Evolutionary conservation across 225 moss, liverwort and hornwort genomes (phyloP), one percentile per base, ranked within the genome.

Genomic region (Sphagnum tenellum): DNA sequence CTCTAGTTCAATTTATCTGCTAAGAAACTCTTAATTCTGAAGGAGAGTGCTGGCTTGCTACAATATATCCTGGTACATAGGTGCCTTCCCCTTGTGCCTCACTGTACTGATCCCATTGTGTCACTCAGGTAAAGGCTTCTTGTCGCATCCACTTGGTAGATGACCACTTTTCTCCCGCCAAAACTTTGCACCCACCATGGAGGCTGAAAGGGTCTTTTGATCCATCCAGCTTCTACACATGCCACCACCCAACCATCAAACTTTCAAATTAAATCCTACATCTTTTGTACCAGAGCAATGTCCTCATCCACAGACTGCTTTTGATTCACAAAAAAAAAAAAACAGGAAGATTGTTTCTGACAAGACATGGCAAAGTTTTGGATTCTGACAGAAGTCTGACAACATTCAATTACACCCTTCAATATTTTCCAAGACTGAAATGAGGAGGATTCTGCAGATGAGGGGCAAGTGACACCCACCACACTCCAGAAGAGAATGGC

Each of bases 401-500:
- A 47, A 8, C n/a, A 52, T 52, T 52, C 5, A 60, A 14, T 12
- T 45, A 29, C 52, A 52, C 9, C 52, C 52, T 52, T 52, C 7
- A 9, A 52, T 9, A 60, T 60, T 60, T 45, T 4, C 6, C 44
- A 45, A 14, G 44, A 9, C 9, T 60, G 44, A 7, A 14, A 60
- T 45, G 8, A 14, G 14, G 44, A 14, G 59, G n/a, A 50, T n/a
- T 47, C 13, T 11, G n/a, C 54, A 14, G 14, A 54, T 44, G 8
- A 44, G 52, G 13, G 49, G 29, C 29, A 29, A 48, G 49, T 58
- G 71, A 49, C 53, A 61, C 79, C 68, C 48, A 83, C 86, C 63
- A 83, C 79, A 67, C 86, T 86, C 86, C 86, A 86, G 57, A 86
- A 86, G 14, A 86, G 82, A 54, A 86, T 73, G 8, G 86, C 82